Base-by-base conservation (phyloP, 164 flowering plant genomes). In the Pachysandra terminalis region DNA sequence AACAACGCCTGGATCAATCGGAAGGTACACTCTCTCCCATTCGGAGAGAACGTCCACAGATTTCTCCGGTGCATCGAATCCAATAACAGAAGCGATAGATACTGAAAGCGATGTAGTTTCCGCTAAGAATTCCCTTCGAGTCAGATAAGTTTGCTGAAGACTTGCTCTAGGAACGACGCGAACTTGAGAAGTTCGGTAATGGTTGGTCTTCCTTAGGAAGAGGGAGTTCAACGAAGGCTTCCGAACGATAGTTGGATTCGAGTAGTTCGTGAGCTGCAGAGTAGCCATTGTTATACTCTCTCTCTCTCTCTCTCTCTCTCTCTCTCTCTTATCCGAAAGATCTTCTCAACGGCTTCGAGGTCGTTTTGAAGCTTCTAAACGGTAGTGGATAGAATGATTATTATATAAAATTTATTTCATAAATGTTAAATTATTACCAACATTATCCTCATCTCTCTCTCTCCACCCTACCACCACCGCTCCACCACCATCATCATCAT, bases 1-100 rank as follows among this genome's bases (percentile, higher is more conserved):
- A 32, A 91, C 97, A 19, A 94, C 98, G 32, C 98, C 98, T 22
- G 96, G 97, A 58, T 94, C 96, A 58, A 90, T 87, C 1, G 97
- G 96, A 1, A 94, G 84, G 75, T 66, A 85, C 56, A 91, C 88
- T 68, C 96, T 68, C 68, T 87, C 98, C 98, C 98, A 94, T 64
- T 91, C 98, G 7, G 96, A 79, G 12, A 90, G 83, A 12, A 78
- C 63, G 0, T 86, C 96, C 49, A 86, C 89, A 0, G 93, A 66
- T 41, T 59, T 85, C 0, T 89, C 89, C 1, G 73, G 69, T 4
- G 59, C 68, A 17, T 64, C 74, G 12, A 64, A 68, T 12, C 72
- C 73, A n/a, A 68, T 19, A 15, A 78, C 40, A 19, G 74, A 62
- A 41, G 71, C 21, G 0, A 77, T 65, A 9, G 81, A 67, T 2